Evolutionary conservation across 2,329 filamentous ascomycete species (phyloP), one percentile per base, ranked within the genome.

Genomic region (Metarhizium brunneum): DNA sequence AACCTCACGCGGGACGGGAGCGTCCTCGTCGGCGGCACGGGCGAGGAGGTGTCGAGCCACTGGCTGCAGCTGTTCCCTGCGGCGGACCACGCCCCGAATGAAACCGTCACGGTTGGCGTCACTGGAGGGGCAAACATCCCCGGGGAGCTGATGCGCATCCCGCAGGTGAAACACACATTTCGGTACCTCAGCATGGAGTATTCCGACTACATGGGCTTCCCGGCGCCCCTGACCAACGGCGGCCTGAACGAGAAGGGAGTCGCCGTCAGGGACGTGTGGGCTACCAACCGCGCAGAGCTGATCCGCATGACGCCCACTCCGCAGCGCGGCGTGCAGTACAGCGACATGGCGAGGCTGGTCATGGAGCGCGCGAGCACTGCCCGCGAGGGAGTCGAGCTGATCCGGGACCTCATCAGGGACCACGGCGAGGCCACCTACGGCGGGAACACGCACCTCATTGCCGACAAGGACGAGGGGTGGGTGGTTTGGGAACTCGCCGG

Each of bases 61-160:
- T 76, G 73, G 72, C 71, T 76, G 29, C 70, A 76, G 55, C 64
- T 77, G 36, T 76, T 76, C 50, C 66, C 73, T 0, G 73, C 71
- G 1, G 64, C 61, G 36, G 68, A 76, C 49, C 66, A 76, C 52
- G 60, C 67, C 1, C 47, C 70, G 0, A 75, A 76, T 52, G 70
- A 68, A 0, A 76, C 71, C 0, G 68, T 76, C 52, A 69, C 65
- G 48, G 71, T 74, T 8, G 72, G 72, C n/a, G 71, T 74, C 6
- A 73, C 72, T 6, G 57, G 68, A 54, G 66, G 69, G 53, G 72
- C 72, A 25, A 62, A 63, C 30, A 64, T 73, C 53, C 71, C 71
- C 59, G 62, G 64, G 18, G 57, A 62, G 58, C 60, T 62, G 52
- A 57, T 64, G 52, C 16, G 54, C 50, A 66, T 66, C 36, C 61